A percentile compares a stretch with the other conserved stretches of the same genome.
These are phyloP conservation scores for Fusarium redolens DNA, from an alignment of 2,329 filamentous ascomycete genomes.

Conservation along the genomic window DNA sequence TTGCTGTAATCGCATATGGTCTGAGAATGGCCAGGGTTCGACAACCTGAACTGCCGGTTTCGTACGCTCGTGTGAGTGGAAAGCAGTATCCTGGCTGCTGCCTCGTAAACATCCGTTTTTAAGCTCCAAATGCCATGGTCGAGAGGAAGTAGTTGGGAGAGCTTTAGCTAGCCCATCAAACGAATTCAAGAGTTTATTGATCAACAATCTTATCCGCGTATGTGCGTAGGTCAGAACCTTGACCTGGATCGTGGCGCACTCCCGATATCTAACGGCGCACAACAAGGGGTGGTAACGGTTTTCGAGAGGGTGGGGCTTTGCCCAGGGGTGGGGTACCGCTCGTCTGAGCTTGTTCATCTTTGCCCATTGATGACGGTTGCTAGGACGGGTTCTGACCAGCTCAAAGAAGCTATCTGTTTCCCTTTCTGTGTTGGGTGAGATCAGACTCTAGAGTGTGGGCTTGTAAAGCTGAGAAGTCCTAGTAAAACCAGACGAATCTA, in stretches of 20 bases:
- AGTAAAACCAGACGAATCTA: neutral
- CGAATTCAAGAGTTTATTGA: conserved; percentile 10
- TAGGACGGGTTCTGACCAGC: neutral
- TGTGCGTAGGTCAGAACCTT: conserved; percentile 16
- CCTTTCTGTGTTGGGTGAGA: neutral
- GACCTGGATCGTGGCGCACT: conserved; percentile 35
- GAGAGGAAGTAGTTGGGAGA: neutral
- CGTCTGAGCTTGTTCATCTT: conserved; percentile 24
- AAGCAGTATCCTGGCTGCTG: neutral
- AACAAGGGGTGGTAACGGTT: conserved; percentile 30
- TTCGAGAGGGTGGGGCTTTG: conserved; percentile 26
- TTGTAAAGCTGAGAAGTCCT: neutral
- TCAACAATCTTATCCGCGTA: conserved; percentile 16
- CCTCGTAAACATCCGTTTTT: neutral
- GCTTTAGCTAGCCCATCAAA: neutral
- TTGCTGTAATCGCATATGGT: neutral
- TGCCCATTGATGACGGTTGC: conserved; percentile 21
- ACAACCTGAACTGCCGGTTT: neutral
- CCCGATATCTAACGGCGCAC: conserved; percentile 30
- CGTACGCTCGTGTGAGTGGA: neutral
- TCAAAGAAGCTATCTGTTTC: conserved; percentile 1
- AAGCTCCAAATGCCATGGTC: neutral
- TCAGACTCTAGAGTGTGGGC: neutral
- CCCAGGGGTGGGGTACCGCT: conserved; percentile 11
- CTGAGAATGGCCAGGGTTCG: neutral